These are phyloP conservation scores for Quercus mongolica DNA, from an alignment of 306 rosid species.

Conservation along the genomic window DNA sequence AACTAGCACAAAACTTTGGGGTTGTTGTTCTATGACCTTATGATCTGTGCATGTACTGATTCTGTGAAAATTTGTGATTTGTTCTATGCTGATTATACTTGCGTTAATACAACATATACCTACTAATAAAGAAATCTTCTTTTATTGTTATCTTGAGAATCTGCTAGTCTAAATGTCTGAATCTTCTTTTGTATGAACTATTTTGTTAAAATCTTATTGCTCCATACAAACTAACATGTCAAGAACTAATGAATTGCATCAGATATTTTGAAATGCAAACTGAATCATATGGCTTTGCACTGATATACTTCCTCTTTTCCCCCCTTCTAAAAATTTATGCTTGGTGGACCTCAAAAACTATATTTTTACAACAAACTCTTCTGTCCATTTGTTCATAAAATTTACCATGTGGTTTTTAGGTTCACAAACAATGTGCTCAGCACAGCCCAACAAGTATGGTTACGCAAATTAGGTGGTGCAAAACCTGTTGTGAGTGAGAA, in stretches of 20 bases:
- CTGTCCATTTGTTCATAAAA: neutral
- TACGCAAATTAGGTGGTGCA: conserved; percentile 95
- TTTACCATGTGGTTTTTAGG: conserved; percentile 40
- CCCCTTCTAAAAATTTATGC: neutral
- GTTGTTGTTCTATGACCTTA: neutral
- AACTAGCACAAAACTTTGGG: neutral
- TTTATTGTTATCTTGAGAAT: no score
- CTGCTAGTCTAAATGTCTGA: neutral
- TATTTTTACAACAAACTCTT: neutral
- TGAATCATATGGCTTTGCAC: neutral
- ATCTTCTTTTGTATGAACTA: neutral
- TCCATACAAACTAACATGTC: neutral
- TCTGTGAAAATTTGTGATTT: neutral
- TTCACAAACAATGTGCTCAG: conserved; percentile 89
- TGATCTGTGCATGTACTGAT: neutral
- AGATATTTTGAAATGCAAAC: neutral
- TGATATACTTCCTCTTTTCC: neutral
- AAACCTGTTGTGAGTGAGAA: conserved; percentile 72
- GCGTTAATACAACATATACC: neutral
- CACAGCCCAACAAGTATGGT: conserved; percentile 99
- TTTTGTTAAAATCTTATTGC: neutral
- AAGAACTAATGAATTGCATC: neutral
- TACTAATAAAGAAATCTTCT: neutral
- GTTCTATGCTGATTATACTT: neutral
- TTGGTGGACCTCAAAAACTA: neutral